Percentiles rank a stretch among this genome's conserved stretches.
Conservation (phyloP, 208 protist genomes). For the Crithidia sp. region DNA sequence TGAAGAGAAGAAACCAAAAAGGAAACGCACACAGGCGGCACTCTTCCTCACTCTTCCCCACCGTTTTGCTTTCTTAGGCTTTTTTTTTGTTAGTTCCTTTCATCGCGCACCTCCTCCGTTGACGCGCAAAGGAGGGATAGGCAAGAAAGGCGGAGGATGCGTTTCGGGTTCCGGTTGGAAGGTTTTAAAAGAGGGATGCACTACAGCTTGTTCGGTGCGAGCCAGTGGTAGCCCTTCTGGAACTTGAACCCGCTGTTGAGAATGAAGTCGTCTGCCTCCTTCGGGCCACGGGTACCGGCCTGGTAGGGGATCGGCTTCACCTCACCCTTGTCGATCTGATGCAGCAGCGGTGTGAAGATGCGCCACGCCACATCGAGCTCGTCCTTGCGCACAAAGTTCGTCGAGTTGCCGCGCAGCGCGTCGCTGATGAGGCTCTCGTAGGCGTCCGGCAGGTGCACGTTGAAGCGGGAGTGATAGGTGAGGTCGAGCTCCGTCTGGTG, state of each 20-base stretch:
- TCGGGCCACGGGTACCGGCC: constrained; percentile 85
- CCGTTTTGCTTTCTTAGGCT: too few species aligned
- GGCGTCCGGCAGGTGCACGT: constrained; percentile 85
- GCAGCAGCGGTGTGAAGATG: constrained; percentile 91
- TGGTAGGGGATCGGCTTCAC: constrained; percentile 69
- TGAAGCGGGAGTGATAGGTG: constrained; percentile 84
- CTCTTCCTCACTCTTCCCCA: too few species aligned
- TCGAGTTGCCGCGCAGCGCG: constrained; percentile 80
- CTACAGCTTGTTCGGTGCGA: constrained; percentile 67
- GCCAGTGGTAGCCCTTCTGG: constrained; percentile 57
- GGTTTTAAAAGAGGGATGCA: too few species aligned
- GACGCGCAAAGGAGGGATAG: too few species aligned
- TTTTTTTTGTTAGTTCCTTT: too few species aligned
- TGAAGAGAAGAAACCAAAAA: too few species aligned
- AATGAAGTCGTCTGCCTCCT: constrained; percentile 76
- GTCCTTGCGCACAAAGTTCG: constrained; percentile 93
- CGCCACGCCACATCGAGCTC: constrained; percentile 92
- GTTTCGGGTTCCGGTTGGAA: too few species aligned
- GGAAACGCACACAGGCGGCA: too few species aligned
- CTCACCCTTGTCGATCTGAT: constrained; percentile 83
- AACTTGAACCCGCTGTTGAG: constrained; percentile 62
- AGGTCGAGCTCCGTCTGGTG: constrained; percentile 92
- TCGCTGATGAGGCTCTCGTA: constrained; percentile 93
- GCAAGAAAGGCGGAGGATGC: too few species aligned
- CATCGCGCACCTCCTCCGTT: too few species aligned